phyloP scores from a whole-genome alignment of 23 red algal genomes.

The Cyanidiococcus yangmingshanensis region DNA sequence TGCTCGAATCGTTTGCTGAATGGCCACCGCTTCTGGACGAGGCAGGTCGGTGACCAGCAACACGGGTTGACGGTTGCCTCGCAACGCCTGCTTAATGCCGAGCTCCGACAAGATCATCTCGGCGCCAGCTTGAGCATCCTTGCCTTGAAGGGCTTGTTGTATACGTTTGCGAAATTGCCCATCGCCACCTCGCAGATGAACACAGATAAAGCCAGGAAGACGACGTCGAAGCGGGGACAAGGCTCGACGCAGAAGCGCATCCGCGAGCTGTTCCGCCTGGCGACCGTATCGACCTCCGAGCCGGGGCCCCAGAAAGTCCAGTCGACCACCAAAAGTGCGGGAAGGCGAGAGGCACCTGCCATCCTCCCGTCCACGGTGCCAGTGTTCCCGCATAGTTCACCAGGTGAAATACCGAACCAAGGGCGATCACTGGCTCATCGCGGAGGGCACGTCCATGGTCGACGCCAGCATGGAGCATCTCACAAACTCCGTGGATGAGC shows the following conservation, averaged over 20 bases:
- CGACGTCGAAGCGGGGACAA: neutral
- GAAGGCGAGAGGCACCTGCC: neutral
- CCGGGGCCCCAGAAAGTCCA: neutral
- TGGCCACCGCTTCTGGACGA: neutral
- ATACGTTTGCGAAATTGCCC: neutral
- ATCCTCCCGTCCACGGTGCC: neutral
- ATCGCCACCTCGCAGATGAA: slow-evolving; percentile 7
- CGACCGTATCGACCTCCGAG: slow-evolving; percentile 14
- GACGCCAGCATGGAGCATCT: neutral
- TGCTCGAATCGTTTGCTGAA: neutral
- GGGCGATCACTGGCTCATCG: neutral
- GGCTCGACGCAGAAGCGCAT: neutral
- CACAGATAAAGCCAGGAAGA: neutral
- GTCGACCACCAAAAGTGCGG: neutral
- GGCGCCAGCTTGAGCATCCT: neutral
- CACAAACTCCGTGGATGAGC: neutral
- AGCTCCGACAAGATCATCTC: neutral
- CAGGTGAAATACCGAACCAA: slow-evolving; percentile 12
- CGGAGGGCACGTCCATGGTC: neutral
- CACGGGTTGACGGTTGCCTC: neutral
- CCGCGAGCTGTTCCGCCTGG: slow-evolving; percentile 1
- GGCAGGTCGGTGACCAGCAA: slow-evolving; percentile 11
- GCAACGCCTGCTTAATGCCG: neutral
- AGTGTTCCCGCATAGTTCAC: slow-evolving; percentile 7
- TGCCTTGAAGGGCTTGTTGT: neutral